phyloP scores from a whole-genome alignment of 306 rosid genomes.

The Pterocarpus macrocarpus region DNA sequence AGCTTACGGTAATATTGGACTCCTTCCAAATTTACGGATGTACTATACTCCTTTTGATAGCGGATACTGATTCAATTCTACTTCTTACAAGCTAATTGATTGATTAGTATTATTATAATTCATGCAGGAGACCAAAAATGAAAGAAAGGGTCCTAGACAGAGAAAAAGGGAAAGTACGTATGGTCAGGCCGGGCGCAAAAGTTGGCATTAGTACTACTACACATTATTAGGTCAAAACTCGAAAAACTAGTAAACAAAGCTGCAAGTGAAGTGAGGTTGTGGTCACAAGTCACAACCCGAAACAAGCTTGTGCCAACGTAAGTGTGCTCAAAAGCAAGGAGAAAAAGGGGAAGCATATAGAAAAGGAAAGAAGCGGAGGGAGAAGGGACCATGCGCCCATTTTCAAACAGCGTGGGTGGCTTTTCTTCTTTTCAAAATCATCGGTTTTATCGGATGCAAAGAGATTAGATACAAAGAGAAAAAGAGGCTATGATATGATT shows the following conservation, averaged over 20 bases:
- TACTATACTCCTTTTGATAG: not conserved
- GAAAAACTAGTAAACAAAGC: conserved; percentile 41
- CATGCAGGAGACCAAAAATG: conserved; percentile 10
- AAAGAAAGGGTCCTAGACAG: conserved; percentile 25
- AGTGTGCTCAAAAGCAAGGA: conserved; percentile 62
- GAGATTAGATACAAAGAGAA: conserved; percentile 40
- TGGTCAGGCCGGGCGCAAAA: conserved; percentile 42
- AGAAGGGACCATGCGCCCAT: conserved; percentile 55
- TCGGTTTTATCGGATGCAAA: not conserved
- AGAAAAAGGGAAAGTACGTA: conserved; percentile 32
- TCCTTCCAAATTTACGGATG: conserved; percentile 8
- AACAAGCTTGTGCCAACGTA: conserved; percentile 44
- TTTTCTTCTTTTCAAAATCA: conserved; percentile 22
- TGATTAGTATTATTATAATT: not conserved
- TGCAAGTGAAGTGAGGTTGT: conserved; percentile 54
- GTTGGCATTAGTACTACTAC: conserved; percentile 23
- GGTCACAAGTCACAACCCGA: conserved; percentile 48
- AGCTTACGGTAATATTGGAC: not conserved
- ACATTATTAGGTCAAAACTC: conserved; percentile 48
- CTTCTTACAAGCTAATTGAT: not conserved
- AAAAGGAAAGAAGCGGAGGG: conserved; percentile 45
- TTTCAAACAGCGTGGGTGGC: conserved; percentile 44
- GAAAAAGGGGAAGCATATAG: conserved; percentile 49
- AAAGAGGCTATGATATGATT: conserved; percentile 24
- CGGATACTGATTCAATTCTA: not conserved